phyloP scores from a whole-genome alignment of 148 eudicot species.

The Cornus suecica region DNA sequence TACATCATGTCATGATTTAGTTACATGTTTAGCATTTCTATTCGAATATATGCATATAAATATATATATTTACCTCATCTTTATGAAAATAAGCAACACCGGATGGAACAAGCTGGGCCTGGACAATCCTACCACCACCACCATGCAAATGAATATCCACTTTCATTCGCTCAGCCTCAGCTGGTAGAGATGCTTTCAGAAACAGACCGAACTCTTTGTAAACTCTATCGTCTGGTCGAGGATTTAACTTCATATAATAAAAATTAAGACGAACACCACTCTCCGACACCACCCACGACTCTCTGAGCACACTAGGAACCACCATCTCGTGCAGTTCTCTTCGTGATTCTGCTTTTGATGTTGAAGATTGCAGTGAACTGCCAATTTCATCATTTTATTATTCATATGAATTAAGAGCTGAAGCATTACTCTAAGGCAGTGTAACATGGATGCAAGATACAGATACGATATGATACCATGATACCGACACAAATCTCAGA shows the following conservation, averaged over 20 bases:
- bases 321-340: conserved; percentile 83
- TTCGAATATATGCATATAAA: too few species aligned
- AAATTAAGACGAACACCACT: conserved; percentile 45
- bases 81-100: conserved; percentile 48
- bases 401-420: too few species aligned
- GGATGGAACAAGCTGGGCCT: conserved; percentile 61
- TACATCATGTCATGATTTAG: neutral
- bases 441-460: too few species aligned
- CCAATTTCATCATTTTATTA: conserved; percentile 19
- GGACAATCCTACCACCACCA: conserved; percentile 73
- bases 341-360: conserved; percentile 67
- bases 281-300: conserved; percentile 48
- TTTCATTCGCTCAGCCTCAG: conserved; percentile 68
- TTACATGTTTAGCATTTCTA: too few species aligned
- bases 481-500: too few species aligned
- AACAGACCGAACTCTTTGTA: conserved; percentile 77
- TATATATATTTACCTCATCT: conserved; percentile 53
- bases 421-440: too few species aligned
- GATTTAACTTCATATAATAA: conserved; percentile 64
- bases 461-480: too few species aligned
- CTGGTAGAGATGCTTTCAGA: conserved; percentile 65
- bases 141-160: conserved; percentile 51
- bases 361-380: conserved; percentile 64
- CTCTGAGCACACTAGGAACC: conserved; percentile 67
- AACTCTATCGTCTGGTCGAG: conserved; percentile 68